phyloP scores from a whole-genome alignment of 2,329 filamentous ascomycete species.

The Zalaria obscura region DNA sequence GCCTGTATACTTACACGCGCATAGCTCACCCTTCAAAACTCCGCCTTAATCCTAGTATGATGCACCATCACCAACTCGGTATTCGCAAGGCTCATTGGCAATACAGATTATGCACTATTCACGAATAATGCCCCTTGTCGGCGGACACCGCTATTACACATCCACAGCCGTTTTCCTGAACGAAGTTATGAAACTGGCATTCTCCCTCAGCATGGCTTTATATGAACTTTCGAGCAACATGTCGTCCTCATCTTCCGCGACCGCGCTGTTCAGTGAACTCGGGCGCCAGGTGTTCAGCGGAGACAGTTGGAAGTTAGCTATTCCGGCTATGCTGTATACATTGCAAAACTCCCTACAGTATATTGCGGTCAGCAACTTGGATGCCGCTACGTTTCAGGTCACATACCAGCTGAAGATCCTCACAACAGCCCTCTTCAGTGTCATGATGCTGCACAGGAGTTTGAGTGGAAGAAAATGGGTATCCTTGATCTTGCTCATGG shows the following conservation, averaged over 20 bases:
- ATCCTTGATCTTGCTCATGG: slow-evolving; percentile 61
- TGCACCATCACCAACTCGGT: background rate
- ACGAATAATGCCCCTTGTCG: slow-evolving; percentile 72
- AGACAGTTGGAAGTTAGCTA: slow-evolving; percentile 88
- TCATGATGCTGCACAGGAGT: slow-evolving; percentile 57
- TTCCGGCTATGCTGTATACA: slow-evolving; percentile 80
- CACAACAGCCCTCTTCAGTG: slow-evolving; percentile 76
- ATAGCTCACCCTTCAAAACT: slow-evolving; percentile 69
- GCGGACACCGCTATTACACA: slow-evolving; percentile 78
- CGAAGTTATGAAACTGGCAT: slow-evolving; percentile 77
- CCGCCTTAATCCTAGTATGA: slow-evolving; percentile 56
- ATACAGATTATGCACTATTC: slow-evolving; percentile 82
- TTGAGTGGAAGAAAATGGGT: slow-evolving; percentile 66
- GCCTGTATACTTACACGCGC: background rate
- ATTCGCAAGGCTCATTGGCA: background rate
- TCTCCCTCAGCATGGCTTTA: slow-evolving; percentile 75
- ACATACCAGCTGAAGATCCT: slow-evolving; percentile 92
- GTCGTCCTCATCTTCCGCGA: slow-evolving; percentile 65
- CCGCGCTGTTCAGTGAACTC: slow-evolving; percentile 66
- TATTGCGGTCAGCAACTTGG: slow-evolving; percentile 76
- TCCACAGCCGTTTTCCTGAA: slow-evolving; percentile 91
- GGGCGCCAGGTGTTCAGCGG: slow-evolving; percentile 70
- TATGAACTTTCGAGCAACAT: slow-evolving; percentile 72
- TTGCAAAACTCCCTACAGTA: slow-evolving; percentile 91
- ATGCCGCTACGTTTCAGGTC: slow-evolving; percentile 86